Conservation (phyloP, 345 rosid genomes). For the Gossypium stocksii region DNA sequence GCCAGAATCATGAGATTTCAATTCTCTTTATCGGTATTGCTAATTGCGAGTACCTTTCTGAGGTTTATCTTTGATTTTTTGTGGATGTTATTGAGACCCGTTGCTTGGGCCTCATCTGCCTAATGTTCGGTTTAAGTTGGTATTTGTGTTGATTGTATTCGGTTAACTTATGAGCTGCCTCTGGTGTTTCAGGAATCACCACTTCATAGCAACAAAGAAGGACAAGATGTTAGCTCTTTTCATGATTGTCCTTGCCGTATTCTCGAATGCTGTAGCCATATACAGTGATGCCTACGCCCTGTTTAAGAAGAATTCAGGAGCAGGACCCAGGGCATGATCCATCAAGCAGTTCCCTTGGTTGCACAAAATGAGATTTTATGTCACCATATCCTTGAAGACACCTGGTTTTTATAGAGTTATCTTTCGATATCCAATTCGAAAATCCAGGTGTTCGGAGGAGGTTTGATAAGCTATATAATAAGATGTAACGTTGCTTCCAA, state of each 20-base stretch:
- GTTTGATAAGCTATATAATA: background rate
- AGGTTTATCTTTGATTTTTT: background rate
- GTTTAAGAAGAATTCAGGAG: constrained; percentile 29
- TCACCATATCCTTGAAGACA: background rate
- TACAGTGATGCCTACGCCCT: constrained; percentile 67
- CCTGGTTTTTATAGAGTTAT: background rate
- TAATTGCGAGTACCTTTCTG: background rate
- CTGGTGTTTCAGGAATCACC: constrained; percentile 57
- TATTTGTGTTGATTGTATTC: background rate
- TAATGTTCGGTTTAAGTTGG: background rate
- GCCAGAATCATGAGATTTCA: background rate
- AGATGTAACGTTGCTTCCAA: background rate
- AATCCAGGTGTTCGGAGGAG: constrained; percentile 2
- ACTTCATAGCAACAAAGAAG: constrained; percentile 58
- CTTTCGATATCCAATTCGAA: background rate
- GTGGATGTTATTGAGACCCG: background rate
- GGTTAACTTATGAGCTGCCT: background rate
- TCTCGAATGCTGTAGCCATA: constrained; percentile 70
- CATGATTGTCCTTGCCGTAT: constrained; percentile 78
- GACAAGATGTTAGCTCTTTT: constrained; percentile 56
- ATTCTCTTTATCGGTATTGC: background rate
- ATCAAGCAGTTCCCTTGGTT: background rate
- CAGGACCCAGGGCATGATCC: constrained; percentile 8
- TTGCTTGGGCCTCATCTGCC: background rate
- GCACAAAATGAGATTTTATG: too few relatives aligned